A percentile compares a stretch with the other conserved stretches of the same genome.
phyloP scores from a whole-genome alignment of 2,329 filamentous ascomycete genomes.

The Neurospora sp. region DNA sequence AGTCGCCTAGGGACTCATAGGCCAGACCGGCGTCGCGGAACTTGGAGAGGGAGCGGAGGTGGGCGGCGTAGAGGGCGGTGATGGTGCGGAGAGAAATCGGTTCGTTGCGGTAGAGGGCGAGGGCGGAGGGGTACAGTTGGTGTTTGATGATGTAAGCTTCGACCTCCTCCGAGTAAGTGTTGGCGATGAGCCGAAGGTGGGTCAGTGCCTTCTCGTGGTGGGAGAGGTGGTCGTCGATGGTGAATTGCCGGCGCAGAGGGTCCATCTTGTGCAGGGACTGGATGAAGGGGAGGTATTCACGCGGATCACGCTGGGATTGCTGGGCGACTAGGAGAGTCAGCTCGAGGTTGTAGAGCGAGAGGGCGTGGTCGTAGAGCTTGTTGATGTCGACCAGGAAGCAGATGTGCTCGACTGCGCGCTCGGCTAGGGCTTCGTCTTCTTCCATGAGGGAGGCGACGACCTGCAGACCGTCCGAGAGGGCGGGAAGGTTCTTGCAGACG shows the following conservation, averaged over 20 bases:
- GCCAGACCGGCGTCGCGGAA: slow-evolving; percentile 83
- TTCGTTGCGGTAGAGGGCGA: slow-evolving; percentile 79
- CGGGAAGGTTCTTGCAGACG: slow-evolving; percentile 86
- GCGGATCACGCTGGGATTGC: slow-evolving; percentile 88
- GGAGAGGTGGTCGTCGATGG: slow-evolving; percentile 80
- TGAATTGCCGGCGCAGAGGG: slow-evolving; percentile 61
- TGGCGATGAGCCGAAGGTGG: slow-evolving; percentile 63
- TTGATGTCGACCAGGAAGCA: slow-evolving; percentile 95
- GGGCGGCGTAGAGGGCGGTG: slow-evolving; percentile 67
- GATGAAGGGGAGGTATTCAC: slow-evolving; percentile 92
- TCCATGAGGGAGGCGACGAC: slow-evolving; percentile 68
- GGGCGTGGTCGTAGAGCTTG: slow-evolving; percentile 76
- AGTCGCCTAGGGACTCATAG: slow-evolving; percentile 76
- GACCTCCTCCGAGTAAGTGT: slow-evolving; percentile 58
- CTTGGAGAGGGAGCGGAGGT: slow-evolving; percentile 64
- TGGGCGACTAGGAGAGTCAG: slow-evolving; percentile 86
- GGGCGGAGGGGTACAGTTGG: slow-evolving; percentile 63
- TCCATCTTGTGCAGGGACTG: slow-evolving; percentile 72
- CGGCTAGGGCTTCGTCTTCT: slow-evolving; percentile 60
- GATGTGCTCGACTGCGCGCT: slow-evolving; percentile 89
- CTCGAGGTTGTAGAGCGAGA: slow-evolving; percentile 86
- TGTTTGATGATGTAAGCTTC: slow-evolving; percentile 71
- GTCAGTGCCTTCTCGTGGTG: slow-evolving; percentile 66
- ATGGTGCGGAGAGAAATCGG: slow-evolving; percentile 53
- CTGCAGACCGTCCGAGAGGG: slow-evolving; percentile 71